A percentile compares a stretch with the other conserved stretches of the same genome.
These are phyloP conservation scores for Coffea canephora DNA, from an alignment of 257 asterid species.

Conservation along the genomic window DNA sequence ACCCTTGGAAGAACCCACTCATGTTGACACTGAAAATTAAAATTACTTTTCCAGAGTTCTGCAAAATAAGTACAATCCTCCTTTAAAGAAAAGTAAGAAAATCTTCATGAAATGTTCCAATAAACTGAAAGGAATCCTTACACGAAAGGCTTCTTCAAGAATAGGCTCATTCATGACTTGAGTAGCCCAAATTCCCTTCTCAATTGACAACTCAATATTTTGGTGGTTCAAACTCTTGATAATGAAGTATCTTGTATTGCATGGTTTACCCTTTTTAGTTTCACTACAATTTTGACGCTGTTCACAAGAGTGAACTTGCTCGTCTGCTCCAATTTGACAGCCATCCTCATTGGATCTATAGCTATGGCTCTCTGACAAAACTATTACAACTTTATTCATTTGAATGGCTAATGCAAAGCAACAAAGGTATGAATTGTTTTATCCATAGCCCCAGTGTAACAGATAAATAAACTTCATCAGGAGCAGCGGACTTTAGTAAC, in stretches of 20 bases:
- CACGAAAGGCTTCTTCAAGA: conserved; percentile 94
- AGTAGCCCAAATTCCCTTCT: conserved; percentile 95
- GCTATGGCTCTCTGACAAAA: conserved; percentile 48
- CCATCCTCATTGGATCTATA: conserved; percentile 47
- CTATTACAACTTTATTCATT: conserved; percentile 22
- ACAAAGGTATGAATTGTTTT: background rate
- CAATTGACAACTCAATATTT: conserved; percentile 73
- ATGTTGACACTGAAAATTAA: conserved; percentile 94
- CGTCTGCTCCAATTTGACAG: conserved; percentile 51
- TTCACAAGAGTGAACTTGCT: conserved; percentile 39
- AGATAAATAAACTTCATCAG: background rate
- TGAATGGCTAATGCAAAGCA: conserved; percentile 21
- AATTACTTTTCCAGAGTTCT: conserved; percentile 93
- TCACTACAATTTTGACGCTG: conserved; percentile 49
- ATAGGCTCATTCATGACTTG: conserved; percentile 97
- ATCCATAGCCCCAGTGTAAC: background rate
- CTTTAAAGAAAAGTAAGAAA: conserved; percentile 3
- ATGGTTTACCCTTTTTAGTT: conserved; percentile 44
- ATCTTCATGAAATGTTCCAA: conserved; percentile 8
- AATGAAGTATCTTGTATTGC: conserved; percentile 70
- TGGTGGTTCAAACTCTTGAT: conserved; percentile 94
- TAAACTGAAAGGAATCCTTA: conserved; percentile 44
- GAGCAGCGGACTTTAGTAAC: background rate
- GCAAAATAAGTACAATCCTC: conserved; percentile 35
- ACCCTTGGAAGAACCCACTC: conserved; percentile 99